Evolutionary conservation across 2,329 filamentous ascomycete genomes (phyloP).

Genomic region (Talaromyces rugulosus): DNA sequence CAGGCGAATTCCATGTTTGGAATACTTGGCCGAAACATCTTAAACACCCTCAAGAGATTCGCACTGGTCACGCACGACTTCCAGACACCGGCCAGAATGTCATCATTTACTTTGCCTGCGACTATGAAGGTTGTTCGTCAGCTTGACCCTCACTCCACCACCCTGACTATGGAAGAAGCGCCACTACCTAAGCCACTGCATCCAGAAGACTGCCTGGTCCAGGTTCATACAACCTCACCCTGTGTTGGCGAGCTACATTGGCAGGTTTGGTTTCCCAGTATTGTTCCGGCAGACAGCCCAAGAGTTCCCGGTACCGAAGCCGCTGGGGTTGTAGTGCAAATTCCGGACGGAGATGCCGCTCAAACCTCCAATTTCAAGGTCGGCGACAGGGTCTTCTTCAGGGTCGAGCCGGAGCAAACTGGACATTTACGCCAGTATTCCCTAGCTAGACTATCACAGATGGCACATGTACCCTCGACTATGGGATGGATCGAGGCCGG

Average conservation of each 20-base stretch:
- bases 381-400: slow-evolving; percentile 6
- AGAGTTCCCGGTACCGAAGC: slow-evolving; percentile 6
- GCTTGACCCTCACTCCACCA: slow-evolving; percentile 3
- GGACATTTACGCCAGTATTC: slow-evolving; percentile 8
- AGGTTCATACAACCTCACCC: slow-evolving; percentile 5
- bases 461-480: slow-evolving; percentile 3
- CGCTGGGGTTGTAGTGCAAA: slow-evolving; percentile 6
- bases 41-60: neutral
- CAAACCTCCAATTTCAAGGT: slow-evolving; percentile 1
- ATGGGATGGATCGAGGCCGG: slow-evolving; percentile 7
- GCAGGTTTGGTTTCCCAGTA: slow-evolving; percentile 6
- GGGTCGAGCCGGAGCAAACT: slow-evolving; percentile 5
- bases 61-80: neutral
- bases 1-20: neutral
- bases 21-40: neutral
- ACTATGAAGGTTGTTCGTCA: slow-evolving; percentile 8
- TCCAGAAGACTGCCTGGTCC: slow-evolving; percentile 8
- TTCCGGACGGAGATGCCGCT: slow-evolving; percentile 1
- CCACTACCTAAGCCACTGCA: slow-evolving; percentile 5
- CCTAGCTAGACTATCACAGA: slow-evolving; percentile 3
- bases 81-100: neutral
- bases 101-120: slow-evolving; percentile 3
- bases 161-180: slow-evolving; percentile 8
- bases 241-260: slow-evolving; percentile 9
- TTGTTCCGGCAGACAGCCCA: slow-evolving; percentile 4